Base-by-base conservation (phyloP, 805 yeast species). In the Cyberlindnera nakhonratchasimensis region DNA sequence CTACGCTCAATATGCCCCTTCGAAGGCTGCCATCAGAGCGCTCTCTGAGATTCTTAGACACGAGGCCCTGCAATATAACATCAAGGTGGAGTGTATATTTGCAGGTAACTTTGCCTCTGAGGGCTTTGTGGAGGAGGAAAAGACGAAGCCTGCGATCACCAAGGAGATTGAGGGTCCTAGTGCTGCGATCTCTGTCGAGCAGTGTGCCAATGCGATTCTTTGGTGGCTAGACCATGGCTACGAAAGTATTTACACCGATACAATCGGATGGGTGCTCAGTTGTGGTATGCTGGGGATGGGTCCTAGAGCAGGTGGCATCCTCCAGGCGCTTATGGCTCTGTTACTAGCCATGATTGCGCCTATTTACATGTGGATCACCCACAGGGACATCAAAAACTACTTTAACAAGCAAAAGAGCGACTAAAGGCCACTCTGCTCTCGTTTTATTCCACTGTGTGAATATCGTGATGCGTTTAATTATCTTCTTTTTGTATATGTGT, bases 81-180 rank as follows among this genome's bases (percentile, higher is more conserved):
- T 82, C 48, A 65, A 82, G 21, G 85, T 93, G 0, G 75, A 83
- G 5, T 79, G 87, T 46, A 79, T 88, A 0, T 82, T 79, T 55
- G 96, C 98, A 0, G 99, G 99, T 0, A 89, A 88, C 58, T 89
- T 91, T 63, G 76, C 71, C 36, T 82, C 95, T 49, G 98, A 90
- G 61, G 99, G 99, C 0, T 93, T 63, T 57, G 75, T 66, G 3
- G 79, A 80, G 45, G 99, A 93, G 62, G 83, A 90, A 58, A 63
- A 65, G 42, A 83, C 95, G 3, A 93, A 93, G 60, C 98, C 99
- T 0, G 75, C 71, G 9, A 86, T 93, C 43, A 89, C 97, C 1
- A 77, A 71, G 50, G 64, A 64, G 24, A 87, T 93, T 25, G 99
- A 93, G 62, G 99, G 98, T 1, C 72, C 95, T 1, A 83, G 95